Conservation (phyloP, 106 monocot genomes). For the Dendrobium catenatum region DNA sequence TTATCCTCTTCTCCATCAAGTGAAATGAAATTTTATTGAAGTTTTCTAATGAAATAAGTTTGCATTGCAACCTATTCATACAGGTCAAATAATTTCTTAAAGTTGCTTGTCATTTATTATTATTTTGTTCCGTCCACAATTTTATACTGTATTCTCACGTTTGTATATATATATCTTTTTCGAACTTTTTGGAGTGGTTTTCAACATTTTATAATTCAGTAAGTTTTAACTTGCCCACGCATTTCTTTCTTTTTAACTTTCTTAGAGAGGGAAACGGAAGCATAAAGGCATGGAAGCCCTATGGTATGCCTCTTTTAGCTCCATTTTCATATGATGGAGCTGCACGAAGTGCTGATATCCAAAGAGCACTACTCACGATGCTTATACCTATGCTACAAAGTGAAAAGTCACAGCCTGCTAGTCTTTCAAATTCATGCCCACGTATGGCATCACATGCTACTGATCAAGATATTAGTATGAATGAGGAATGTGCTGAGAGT, state of each 20-base stretch:
- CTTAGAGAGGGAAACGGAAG: constrained; percentile 22
- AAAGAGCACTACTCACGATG: constrained; percentile 44
- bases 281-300: constrained; percentile 50
- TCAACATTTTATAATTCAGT: background rate
- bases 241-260: background rate
- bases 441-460: constrained; percentile 6
- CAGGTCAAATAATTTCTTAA: background rate
- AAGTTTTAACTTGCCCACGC: background rate
- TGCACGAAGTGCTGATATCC: constrained; percentile 42
- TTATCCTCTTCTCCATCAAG: background rate
- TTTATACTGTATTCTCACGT: background rate
- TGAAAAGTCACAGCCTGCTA: constrained; percentile 22
- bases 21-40: background rate
- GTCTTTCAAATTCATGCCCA: constrained; percentile 14
- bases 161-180: background rate
- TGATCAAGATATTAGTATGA: constrained; percentile 11
- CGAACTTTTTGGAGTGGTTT: background rate
- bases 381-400: constrained; percentile 51
- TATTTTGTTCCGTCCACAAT: background rate
- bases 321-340: constrained; percentile 39
- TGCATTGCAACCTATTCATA: background rate
- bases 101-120: background rate
- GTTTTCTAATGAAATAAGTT: background rate
- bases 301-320: constrained; percentile 63
- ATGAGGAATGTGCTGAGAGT: constrained; percentile 13